These are phyloP conservation scores for Eucommia ulmoides DNA, from an alignment of 257 asterid species.

Conservation along the genomic window DNA sequence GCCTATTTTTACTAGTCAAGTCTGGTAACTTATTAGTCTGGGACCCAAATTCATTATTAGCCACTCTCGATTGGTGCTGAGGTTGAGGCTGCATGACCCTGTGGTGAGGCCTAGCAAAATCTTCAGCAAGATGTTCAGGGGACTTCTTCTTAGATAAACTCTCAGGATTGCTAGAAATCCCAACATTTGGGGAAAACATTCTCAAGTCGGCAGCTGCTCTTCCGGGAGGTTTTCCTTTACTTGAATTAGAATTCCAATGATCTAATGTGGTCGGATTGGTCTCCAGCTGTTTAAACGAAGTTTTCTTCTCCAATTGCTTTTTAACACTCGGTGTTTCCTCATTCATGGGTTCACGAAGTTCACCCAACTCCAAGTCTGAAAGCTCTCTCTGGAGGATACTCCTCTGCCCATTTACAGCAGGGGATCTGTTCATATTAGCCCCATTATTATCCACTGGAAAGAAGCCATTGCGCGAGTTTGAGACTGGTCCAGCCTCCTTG, in stretches of 20 bases:
- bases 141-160: slow-evolving; percentile 43
- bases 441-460: slow-evolving; percentile 40
- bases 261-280: slow-evolving; percentile 36
- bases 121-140: slow-evolving; percentile 37
- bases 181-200: slow-evolving; percentile 36
- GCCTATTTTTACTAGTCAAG: slow-evolving; percentile 31
- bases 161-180: slow-evolving; percentile 29
- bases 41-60: slow-evolving; percentile 32
- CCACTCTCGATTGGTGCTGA: slow-evolving; percentile 28
- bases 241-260: slow-evolving; percentile 43
- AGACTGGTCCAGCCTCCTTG: slow-evolving; percentile 29
- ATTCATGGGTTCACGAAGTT: slow-evolving; percentile 59
- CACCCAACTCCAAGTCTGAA: slow-evolving; percentile 92
- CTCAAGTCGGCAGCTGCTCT: slow-evolving; percentile 36
- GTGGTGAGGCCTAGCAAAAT: slow-evolving; percentile 33
- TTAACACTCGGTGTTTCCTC: slow-evolving; percentile 39
- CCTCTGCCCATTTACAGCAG: slow-evolving; percentile 39
- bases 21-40: slow-evolving; percentile 32
- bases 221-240: slow-evolving; percentile 36
- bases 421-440: slow-evolving; percentile 30
- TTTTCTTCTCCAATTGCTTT: slow-evolving; percentile 47
- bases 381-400: slow-evolving; percentile 53
- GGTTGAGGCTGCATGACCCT: slow-evolving; percentile 35
- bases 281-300: slow-evolving; percentile 39
- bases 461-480: slow-evolving; percentile 22